Evolutionary conservation across 73 alveolate species (phyloP).

Genomic region (Effrenium voratum): DNA sequence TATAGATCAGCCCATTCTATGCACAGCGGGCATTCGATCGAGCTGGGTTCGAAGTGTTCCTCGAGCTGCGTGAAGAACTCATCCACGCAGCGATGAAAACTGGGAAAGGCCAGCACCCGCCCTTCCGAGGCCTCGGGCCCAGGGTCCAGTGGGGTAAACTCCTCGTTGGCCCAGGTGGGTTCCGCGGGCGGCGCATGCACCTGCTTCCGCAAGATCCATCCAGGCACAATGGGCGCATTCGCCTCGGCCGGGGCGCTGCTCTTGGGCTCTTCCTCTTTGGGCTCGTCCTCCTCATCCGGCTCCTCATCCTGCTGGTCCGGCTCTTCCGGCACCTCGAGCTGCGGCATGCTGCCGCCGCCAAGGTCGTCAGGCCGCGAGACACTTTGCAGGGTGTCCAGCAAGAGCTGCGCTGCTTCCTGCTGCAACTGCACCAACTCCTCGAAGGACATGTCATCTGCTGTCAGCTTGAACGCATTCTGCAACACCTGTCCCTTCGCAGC

Average conservation of each 20-base stretch:
- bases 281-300: slow-evolving; percentile 15
- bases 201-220: slow-evolving; percentile 74
- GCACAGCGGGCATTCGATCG: no score
- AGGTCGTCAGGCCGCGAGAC: slow-evolving; percentile 67
- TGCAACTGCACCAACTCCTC: slow-evolving; percentile 47
- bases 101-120: slow-evolving; percentile 92
- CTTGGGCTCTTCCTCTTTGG: not conserved
- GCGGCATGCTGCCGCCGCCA: slow-evolving; percentile 89
- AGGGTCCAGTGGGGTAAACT: slow-evolving; percentile 58
- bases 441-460: slow-evolving; percentile 74
- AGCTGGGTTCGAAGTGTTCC: no score
- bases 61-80: slow-evolving; percentile 96
- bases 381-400: slow-evolving; percentile 65
- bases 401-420: slow-evolving; percentile 41
- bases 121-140: not conserved
- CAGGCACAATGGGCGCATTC: slow-evolving; percentile 63
- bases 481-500: slow-evolving; percentile 25
- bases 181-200: not conserved
- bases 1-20: slow-evolving; percentile 70
- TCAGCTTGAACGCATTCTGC: slow-evolving; percentile 52
- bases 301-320: not conserved
- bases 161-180: slow-evolving; percentile 63
- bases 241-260: slow-evolving; percentile 43
- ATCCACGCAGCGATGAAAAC: slow-evolving; percentile 96
- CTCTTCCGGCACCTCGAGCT: slow-evolving; percentile 3